Base-by-base conservation (phyloP, 2,329 filamentous ascomycete genomes). In the Alternaria sp. region DNA sequence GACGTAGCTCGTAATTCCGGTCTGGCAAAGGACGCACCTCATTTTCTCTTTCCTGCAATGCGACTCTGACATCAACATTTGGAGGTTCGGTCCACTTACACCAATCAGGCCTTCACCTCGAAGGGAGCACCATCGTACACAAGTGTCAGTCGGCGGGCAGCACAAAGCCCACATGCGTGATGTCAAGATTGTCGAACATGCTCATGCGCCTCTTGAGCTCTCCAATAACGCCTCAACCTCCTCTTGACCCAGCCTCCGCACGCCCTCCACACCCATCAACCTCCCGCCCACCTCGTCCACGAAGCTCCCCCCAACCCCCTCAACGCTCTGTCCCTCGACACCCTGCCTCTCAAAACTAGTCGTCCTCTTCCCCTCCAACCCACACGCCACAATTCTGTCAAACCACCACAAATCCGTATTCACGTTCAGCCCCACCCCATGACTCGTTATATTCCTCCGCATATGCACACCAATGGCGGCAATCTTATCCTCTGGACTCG, bases 391-490 rank as follows among this genome's bases (percentile, higher is more conserved):
- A 78, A 98, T 97, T 65, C 94, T 86, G 23, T 86, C 83, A 73
- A 87, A 90, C 87, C 88, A 92, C 67, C 80, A 79, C 55, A 88
- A 57, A 68, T 92, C 87, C 60, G 90, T 88, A 68, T 83, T 81
- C n/a, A 93, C 81, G 84, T 97, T 93, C 77, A 97, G 78, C 3
- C 92, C 94, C 33, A 97, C 85, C 7, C 96, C 96, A 78, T 96
- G 91, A 64, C 90, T 92, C 23, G 90, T 94, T 41, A 98, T 87
- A 79, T 96, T 90, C 49, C 95, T 85, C 14, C 94, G 85, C 66
- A 97, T 86, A 82, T 98, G 94, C n/a, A 99, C 93, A 1, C 96
- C 96, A 45, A 98, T 83, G 0, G 94, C 94, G 0, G 93, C 93
- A 70, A 99, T 94, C 84, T 98, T 99, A 43, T 79, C 76, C 46